Evolutionary conservation across 345 rosid species (phyloP), one percentile per base, ranked within the genome.

Genomic region (Eucalyptus cloeziana): DNA sequence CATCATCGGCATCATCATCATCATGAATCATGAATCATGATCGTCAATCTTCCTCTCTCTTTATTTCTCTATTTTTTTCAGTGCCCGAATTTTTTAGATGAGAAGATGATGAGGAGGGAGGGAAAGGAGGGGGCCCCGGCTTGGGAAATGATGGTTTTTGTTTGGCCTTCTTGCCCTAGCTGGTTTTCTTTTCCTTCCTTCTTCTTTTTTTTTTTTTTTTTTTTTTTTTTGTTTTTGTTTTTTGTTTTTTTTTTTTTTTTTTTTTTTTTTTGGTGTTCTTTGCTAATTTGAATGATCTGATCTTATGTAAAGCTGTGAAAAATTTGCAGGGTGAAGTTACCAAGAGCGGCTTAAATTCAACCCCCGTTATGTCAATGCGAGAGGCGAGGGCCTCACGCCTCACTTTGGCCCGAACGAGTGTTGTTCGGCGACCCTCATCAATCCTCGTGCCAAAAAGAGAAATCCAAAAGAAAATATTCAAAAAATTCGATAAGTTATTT

Each of bases 1-100:
- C 60, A 43, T 60, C 90, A n/a, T 67, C 90, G 19, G 88, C 89
- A 51, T 85, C 86, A 44, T 54, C 87, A 44, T 17, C 86, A 89
- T 89, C 87, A n/a, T n/a, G n/a, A n/a, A 21, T 9, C 16, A n/a
- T 3, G 37, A 54, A 64, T 58, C 91, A n/a, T 52, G 86, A 22
- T 25, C 86, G 16, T 88, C 45, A 3, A 49, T 62, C 88, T 37
- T 52, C 24, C 22, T 51, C 85, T 51, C 85, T 85, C 86, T 27
- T 30, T 4, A 4, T 85, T n/a, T 47, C 83, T 76, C 27, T 40
- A 40, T 76, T 40, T 76, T 40, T 76, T 76, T 76, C 85, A 76
- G 85, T 22, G 47, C 83, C 83, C 4, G n/a, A 47, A 33, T 37
- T 85, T 85, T 85, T n/a, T 7, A 50, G 86, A 85, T 21, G 81